Evolutionary conservation across 2,329 filamentous ascomycete genomes (phyloP).

Genomic region (Metarhizium rileyi): DNA sequence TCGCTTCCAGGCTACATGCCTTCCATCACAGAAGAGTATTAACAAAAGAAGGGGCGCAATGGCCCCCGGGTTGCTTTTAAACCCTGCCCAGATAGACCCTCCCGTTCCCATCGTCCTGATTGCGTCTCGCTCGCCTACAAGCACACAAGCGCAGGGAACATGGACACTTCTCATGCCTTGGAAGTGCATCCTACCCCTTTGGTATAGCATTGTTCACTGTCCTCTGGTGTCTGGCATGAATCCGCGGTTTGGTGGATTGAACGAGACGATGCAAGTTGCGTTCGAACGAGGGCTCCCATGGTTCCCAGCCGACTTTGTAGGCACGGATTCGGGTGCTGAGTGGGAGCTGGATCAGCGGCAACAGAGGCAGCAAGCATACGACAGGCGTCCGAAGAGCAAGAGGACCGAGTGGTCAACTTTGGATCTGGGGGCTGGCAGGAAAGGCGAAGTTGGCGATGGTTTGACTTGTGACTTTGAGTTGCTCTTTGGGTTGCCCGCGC

Average conservation of each 20-base stretch:
- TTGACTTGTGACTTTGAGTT: constrained; percentile 77
- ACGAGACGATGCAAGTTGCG: constrained; percentile 67
- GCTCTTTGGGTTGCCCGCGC: constrained; percentile 35
- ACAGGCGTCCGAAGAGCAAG: constrained; percentile 71
- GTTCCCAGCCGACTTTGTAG: constrained; percentile 80
- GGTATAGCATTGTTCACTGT: constrained; percentile 78
- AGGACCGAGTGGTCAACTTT: constrained; percentile 65
- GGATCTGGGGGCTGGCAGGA: constrained; percentile 61
- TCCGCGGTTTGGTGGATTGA: constrained; percentile 70
- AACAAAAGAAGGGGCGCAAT: constrained; percentile 63
- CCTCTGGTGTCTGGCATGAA: constrained; percentile 72
- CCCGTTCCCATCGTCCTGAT: constrained; percentile 68
- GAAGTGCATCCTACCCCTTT: constrained; percentile 78
- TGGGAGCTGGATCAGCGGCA: constrained; percentile 64
- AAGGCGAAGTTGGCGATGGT: constrained; percentile 73
- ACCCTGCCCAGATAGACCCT: constrained; percentile 52
- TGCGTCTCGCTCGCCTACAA: constrained; percentile 40
- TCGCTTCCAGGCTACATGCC: constrained; percentile 54
- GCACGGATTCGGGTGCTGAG: constrained; percentile 64
- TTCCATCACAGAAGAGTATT: constrained; percentile 69
- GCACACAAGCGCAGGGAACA: constrained; percentile 48
- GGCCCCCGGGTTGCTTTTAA: constrained; percentile 52
- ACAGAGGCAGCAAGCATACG: constrained; percentile 71
- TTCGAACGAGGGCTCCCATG: constrained; percentile 72
- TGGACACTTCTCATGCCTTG: constrained; percentile 86